Evolutionary conservation across 1,284 basidiomycete species (phyloP).

Genomic region (Calocybe gambosa): DNA sequence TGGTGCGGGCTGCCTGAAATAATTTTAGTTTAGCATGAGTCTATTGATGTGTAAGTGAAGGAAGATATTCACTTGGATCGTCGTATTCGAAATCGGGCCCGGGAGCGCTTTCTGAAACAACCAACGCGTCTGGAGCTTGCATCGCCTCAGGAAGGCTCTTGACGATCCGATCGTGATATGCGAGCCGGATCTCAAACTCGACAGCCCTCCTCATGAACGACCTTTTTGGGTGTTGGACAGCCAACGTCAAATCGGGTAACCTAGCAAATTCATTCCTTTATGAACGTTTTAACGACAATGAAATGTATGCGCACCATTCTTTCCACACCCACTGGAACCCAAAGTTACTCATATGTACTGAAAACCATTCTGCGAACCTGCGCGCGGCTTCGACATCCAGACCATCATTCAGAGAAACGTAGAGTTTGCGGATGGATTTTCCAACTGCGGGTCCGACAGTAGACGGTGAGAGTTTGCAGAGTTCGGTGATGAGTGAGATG

Average conservation of each 20-base stretch:
- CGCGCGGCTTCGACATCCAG: slow-evolving; percentile 81
- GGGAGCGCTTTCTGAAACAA: slow-evolving; percentile 73
- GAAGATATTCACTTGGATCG: slow-evolving; percentile 47
- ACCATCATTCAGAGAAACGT: slow-evolving; percentile 68
- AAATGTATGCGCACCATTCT: slow-evolving; percentile 71
- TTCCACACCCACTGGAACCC: slow-evolving; percentile 99
- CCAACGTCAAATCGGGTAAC: slow-evolving; percentile 78
- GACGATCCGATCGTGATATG: slow-evolving; percentile 91
- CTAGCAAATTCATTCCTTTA: slow-evolving; percentile 31
- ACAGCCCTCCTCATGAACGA: slow-evolving; percentile 85
- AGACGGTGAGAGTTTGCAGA: slow-evolving; percentile 87
- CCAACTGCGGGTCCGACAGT: slow-evolving; percentile 96
- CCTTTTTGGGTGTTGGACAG: slow-evolving; percentile 76
- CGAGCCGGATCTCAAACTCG: slow-evolving; percentile 87
- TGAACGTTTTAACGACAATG: neutral
- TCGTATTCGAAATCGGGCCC: slow-evolving; percentile 85
- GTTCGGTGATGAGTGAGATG: slow-evolving; percentile 83
- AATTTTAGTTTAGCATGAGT: neutral
- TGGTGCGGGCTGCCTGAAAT: slow-evolving; percentile 66
- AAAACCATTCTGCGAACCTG: slow-evolving; percentile 92
- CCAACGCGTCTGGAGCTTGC: slow-evolving; percentile 57
- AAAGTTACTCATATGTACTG: slow-evolving; percentile 96
- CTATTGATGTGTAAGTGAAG: neutral
- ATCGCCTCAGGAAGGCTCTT: slow-evolving; percentile 85
- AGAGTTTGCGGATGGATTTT: slow-evolving; percentile 87